Conservation (phyloP, 148 eudicot species). For the Gaultheria prostrata region DNA sequence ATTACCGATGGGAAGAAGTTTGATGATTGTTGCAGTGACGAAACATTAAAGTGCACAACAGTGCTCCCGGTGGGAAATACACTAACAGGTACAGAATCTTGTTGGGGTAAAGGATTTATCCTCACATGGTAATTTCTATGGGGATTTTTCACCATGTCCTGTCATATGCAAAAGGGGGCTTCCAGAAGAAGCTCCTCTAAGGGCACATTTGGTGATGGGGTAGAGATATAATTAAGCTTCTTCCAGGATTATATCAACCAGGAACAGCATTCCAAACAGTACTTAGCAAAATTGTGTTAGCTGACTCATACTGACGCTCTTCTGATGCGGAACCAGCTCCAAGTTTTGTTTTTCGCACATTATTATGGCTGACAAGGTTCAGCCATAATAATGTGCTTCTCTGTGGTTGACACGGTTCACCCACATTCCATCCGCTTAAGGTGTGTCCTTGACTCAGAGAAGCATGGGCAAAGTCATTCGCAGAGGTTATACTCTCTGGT, state of each 20-base stretch:
- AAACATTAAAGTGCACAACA: conserved; percentile 26
- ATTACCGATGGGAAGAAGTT: conserved; percentile 40
- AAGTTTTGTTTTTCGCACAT: conserved; percentile 29
- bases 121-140: conserved; percentile 58
- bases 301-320: conserved; percentile 34
- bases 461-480: conserved; percentile 30
- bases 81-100: conserved; percentile 35
- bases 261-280: conserved; percentile 49
- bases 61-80: conserved; percentile 27
- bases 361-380: conserved; percentile 14
- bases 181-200: conserved; percentile 42
- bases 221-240: conserved; percentile 29
- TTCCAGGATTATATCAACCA: conserved; percentile 30
- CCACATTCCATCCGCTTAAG: conserved; percentile 37
- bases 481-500: conserved; percentile 39
- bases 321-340: conserved; percentile 29
- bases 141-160: conserved; percentile 42
- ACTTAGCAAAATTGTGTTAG: conserved; percentile 32
- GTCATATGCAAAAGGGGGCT: conserved; percentile 31
- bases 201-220: conserved; percentile 36
- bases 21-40: conserved; percentile 42
- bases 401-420: conserved; percentile 34
- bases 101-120: conserved; percentile 44
- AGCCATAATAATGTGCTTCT: too few relatives aligned
- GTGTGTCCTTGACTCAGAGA: conserved; percentile 29